These are phyloP conservation scores for Heterobasidion irregulare DNA, from an alignment of 1,284 basidiomycete genomes.

Conservation along the genomic window DNA sequence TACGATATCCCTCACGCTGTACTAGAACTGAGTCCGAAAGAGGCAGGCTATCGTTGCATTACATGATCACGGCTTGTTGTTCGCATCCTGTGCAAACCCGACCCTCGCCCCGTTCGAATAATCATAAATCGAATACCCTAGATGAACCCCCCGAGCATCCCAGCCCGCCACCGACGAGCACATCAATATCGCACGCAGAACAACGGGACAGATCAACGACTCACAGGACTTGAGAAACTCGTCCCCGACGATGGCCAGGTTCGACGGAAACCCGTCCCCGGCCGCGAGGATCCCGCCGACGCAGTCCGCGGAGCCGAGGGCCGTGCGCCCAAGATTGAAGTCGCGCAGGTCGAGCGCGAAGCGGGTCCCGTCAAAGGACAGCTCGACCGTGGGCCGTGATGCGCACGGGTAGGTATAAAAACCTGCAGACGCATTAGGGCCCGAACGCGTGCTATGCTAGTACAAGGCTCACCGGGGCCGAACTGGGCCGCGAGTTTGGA, in stretches of 20 bases:
- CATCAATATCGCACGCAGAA: background rate
- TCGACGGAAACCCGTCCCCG: conserved; percentile 32
- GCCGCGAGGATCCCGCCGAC: conserved; percentile 62
- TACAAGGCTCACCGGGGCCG: conserved; percentile 25
- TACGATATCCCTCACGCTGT: too few relatives aligned
- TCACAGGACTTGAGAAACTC: conserved; percentile 66
- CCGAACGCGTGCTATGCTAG: background rate
- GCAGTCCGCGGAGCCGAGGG: conserved; percentile 36
- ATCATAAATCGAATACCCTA: conserved; percentile 56
- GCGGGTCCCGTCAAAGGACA: conserved; percentile 44
- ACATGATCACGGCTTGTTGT: conserved; percentile 24
- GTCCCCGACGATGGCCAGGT: conserved; percentile 61
- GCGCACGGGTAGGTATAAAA: conserved; percentile 47
- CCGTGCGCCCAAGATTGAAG: conserved; percentile 56
- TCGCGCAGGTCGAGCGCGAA: conserved; percentile 49
- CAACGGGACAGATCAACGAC: conserved; percentile 13
- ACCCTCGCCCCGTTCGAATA: conserved; percentile 46
- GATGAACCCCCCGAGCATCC: background rate
- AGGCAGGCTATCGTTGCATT: too few relatives aligned
- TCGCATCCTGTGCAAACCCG: conserved; percentile 52
- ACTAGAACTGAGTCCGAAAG: too few relatives aligned
- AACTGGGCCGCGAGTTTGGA: conserved; percentile 30
- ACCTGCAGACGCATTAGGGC: conserved; percentile 18
- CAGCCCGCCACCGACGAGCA: conserved; percentile 2
- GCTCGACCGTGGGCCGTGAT: conserved; percentile 23